These are phyloP conservation scores for Aspergillus cejpii DNA, from an alignment of 2,329 filamentous ascomycete genomes.

Conservation along the genomic window DNA sequence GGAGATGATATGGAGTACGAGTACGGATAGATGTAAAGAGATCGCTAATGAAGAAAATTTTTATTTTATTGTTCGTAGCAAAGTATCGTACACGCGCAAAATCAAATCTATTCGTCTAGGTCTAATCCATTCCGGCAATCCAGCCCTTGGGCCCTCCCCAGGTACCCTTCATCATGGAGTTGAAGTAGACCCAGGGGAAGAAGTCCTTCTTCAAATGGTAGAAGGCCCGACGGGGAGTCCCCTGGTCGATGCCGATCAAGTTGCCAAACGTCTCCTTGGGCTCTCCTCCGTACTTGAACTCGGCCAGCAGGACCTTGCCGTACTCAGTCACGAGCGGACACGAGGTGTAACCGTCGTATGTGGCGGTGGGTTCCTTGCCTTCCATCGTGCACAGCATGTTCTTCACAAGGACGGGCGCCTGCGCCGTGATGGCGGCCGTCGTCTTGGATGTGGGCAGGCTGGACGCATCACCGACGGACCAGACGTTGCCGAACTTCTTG, in stretches of 20 bases:
- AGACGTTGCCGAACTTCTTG: conserved; percentile 51
- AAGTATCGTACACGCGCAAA: background rate
- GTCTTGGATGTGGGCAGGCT: conserved; percentile 55
- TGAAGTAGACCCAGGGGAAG: conserved; percentile 60
- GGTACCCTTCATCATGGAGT: conserved; percentile 55
- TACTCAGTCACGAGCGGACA: conserved; percentile 52
- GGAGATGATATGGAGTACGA: no score
- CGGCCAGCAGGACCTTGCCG: conserved; percentile 57
- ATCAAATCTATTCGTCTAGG: background rate
- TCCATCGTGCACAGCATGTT: conserved; percentile 45
- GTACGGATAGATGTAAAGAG: no score
- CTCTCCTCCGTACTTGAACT: conserved; percentile 59
- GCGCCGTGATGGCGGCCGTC: conserved; percentile 47
- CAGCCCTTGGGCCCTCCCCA: conserved; percentile 57
- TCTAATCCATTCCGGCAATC: conserved; percentile 10
- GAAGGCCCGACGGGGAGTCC: conserved; percentile 50
- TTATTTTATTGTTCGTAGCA: background rate
- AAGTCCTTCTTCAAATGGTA: conserved; percentile 61
- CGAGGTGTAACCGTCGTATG: conserved; percentile 52
- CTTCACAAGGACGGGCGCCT: conserved; percentile 47
- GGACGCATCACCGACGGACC: conserved; percentile 55
- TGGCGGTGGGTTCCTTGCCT: conserved; percentile 40
- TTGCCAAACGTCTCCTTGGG: conserved; percentile 58
- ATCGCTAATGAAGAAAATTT: no score
- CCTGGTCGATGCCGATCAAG: conserved; percentile 53